These are phyloP conservation scores for Boletus rufocinnamomeus DNA, from an alignment of 768 basidiomycete species.

Conservation along the genomic window DNA sequence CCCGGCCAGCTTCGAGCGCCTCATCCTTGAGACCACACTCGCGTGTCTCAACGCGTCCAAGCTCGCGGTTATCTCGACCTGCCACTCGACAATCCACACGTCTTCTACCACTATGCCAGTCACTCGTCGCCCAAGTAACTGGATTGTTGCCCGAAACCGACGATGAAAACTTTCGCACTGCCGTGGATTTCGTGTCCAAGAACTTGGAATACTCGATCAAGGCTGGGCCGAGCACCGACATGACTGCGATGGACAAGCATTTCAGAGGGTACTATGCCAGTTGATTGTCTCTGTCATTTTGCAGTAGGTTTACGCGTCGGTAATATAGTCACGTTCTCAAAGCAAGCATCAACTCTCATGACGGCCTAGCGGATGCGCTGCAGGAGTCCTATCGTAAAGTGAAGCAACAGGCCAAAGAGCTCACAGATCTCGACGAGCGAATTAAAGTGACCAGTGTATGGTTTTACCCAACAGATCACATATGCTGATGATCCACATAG, in stretches of 20 bases:
- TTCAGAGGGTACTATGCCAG: conserved; percentile 48
- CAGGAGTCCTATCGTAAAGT: conserved; percentile 52
- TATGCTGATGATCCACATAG: conserved; percentile 34
- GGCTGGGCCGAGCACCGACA: conserved; percentile 57
- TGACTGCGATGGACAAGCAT: conserved; percentile 54
- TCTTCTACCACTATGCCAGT: conserved; percentile 54
- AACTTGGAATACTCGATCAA: conserved; percentile 60
- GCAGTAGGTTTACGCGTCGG: conserved; percentile 15
- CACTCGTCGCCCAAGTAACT: conserved; percentile 55
- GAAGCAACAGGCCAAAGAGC: conserved; percentile 48
- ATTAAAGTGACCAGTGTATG: conserved; percentile 49
- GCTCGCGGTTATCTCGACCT: conserved; percentile 52
- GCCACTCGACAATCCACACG: conserved; percentile 52
- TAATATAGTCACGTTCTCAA: conserved; percentile 58
- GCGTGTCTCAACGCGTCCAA: conserved; percentile 39
- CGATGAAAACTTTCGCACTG: conserved; percentile 46
- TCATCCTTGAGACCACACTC: conserved; percentile 38
- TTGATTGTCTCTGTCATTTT: conserved; percentile 7
- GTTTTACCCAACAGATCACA: neutral
- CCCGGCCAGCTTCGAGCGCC: conserved; percentile 46
- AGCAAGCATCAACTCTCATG: conserved; percentile 66
- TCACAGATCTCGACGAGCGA: conserved; percentile 63
- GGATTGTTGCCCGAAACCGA: conserved; percentile 47
- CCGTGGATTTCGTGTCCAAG: conserved; percentile 59
- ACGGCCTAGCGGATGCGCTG: conserved; percentile 61